These are phyloP conservation scores for Leucocoprinus leucothites DNA, from an alignment of 768 basidiomycete genomes.

Conservation along the genomic window DNA sequence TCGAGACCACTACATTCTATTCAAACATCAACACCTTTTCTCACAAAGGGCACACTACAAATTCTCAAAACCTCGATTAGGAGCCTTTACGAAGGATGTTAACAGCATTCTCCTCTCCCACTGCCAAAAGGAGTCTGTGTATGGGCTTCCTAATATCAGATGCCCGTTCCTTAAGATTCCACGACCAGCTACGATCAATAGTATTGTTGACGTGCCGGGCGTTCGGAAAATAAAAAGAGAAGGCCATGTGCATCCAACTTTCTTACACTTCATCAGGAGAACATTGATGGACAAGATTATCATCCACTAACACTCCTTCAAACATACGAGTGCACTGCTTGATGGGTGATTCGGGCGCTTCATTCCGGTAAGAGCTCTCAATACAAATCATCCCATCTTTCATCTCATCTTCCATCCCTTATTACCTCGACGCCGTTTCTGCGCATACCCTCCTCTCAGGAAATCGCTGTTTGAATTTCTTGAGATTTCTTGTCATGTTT, in stretches of 20 bases:
- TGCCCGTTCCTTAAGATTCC: too few species aligned
- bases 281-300: neutral
- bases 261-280: neutral
- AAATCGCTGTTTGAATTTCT: neutral
- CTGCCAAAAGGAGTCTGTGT: too few species aligned
- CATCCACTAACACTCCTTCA: neutral
- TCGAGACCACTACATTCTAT: too few species aligned
- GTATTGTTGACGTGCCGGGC: neutral
- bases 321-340: conserved; percentile 6
- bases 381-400: conserved; percentile 1
- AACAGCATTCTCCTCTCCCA: too few species aligned
- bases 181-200: neutral
- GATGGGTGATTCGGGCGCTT: neutral
- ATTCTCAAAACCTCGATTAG: too few species aligned
- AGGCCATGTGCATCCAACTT: neutral
- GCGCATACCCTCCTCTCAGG: neutral
- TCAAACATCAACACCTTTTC: neutral
- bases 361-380: neutral
- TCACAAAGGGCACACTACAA: too few species aligned
- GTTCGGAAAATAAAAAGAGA: neutral
- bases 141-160: too few species aligned
- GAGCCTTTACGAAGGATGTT: too few species aligned
- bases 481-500: neutral
- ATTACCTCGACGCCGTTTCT: neutral
- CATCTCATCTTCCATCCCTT: neutral